Evolutionary conservation across 2,329 filamentous ascomycete genomes (phyloP).

Genomic region (Diplocarpon mali): DNA sequence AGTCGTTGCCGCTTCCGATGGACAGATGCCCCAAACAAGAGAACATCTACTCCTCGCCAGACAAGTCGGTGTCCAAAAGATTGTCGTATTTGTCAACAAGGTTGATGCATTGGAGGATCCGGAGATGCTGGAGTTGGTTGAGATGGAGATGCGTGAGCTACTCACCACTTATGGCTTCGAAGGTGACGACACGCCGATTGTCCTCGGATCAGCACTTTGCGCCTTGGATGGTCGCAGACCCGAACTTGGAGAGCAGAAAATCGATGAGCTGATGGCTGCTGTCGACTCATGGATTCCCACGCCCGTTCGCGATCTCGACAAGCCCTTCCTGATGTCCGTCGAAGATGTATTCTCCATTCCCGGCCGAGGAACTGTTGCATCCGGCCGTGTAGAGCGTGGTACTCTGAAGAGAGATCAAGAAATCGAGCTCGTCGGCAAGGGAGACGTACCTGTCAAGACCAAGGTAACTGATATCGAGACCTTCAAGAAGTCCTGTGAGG

Average conservation of each 20-base stretch:
- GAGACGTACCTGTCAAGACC: slow-evolving; percentile 75
- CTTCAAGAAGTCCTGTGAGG: slow-evolving; percentile 98
- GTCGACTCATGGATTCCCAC: slow-evolving; percentile 97
- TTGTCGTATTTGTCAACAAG: slow-evolving; percentile 99
- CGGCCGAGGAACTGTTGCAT: slow-evolving; percentile 92
- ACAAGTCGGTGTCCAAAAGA: slow-evolving; percentile 95
- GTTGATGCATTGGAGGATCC: slow-evolving; percentile 93
- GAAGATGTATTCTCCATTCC: slow-evolving; percentile 87
- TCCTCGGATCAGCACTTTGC: slow-evolving; percentile 94
- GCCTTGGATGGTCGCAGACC: slow-evolving; percentile 77
- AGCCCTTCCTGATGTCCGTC: slow-evolving; percentile 98
- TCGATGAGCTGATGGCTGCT: slow-evolving; percentile 80
- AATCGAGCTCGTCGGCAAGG: slow-evolving; percentile 89
- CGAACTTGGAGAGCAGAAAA: slow-evolving; percentile 79
- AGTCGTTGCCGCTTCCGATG: slow-evolving; percentile 94
- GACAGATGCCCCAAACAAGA: slow-evolving; percentile 98
- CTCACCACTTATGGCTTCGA: slow-evolving; percentile 90
- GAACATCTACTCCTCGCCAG: slow-evolving; percentile 96
- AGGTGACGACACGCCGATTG: slow-evolving; percentile 92
- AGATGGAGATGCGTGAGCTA: slow-evolving; percentile 99
- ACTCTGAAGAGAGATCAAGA: slow-evolving; percentile 86
- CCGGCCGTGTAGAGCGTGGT: slow-evolving; percentile 95
- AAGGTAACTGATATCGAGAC: slow-evolving; percentile 99
- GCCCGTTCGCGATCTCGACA: slow-evolving; percentile 84
- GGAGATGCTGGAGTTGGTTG: slow-evolving; percentile 99